These are phyloP conservation scores for Cytospora leucostoma DNA, from an alignment of 2,329 filamentous ascomycete genomes.

Conservation along the genomic window DNA sequence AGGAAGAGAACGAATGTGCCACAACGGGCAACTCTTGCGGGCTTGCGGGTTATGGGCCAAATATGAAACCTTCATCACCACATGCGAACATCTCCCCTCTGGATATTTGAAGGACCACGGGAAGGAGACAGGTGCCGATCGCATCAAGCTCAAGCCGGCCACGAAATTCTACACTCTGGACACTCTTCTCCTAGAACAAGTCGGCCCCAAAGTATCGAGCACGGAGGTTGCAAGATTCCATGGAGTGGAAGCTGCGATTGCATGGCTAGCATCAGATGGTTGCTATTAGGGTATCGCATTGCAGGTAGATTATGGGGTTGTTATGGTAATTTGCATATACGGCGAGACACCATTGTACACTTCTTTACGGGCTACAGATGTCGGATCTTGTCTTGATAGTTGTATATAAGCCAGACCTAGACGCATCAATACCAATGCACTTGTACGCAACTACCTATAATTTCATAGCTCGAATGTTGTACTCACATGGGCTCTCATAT, in stretches of 20 bases:
- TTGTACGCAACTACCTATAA: no score
- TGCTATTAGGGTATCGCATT: not conserved
- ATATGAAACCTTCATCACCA: not conserved
- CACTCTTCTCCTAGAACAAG: not conserved
- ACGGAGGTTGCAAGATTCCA: not conserved
- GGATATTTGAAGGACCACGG: not conserved
- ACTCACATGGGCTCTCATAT: no score
- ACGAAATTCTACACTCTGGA: not conserved
- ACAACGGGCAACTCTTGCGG: not conserved
- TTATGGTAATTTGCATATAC: not conserved
- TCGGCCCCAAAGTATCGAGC: not conserved
- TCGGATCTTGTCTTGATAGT: not conserved
- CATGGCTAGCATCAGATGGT: not conserved
- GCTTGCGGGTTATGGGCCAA: not conserved
- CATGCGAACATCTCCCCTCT: not conserved
- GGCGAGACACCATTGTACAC: not conserved
- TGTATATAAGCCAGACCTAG: not conserved
- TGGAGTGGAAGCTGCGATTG: not conserved
- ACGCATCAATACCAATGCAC: not conserved
- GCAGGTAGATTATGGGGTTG: not conserved
- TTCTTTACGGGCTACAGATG: not conserved
- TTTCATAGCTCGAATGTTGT: no score
- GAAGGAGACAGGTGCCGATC: not conserved
- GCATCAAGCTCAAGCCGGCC: not conserved
- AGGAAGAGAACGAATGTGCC: not conserved